Conservation (phyloP, 257 asterid species). For the Gardenia jasminoides region DNA sequence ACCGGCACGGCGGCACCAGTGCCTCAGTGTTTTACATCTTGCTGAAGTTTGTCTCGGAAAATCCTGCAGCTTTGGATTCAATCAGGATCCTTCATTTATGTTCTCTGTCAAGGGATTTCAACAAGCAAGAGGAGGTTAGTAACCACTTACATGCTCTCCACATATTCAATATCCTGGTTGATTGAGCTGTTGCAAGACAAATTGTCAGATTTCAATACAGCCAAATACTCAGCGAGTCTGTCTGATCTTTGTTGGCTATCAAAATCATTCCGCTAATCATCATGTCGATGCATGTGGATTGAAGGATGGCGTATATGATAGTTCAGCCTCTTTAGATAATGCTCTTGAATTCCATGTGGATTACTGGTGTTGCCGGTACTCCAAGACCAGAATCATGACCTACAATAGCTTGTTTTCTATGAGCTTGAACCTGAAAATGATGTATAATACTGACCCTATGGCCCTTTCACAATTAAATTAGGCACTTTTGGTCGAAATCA, state of each 20-base stretch:
- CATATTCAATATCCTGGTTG: not conserved
- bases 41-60: constrained; percentile 2
- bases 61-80: not conserved
- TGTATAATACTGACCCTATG: not conserved
- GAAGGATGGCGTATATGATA: not conserved
- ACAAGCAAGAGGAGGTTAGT: constrained; percentile 10
- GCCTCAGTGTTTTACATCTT: constrained; percentile 2
- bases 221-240: not conserved
- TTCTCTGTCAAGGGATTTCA: constrained; percentile 3
- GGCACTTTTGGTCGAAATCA: not conserved
- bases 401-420: not conserved
- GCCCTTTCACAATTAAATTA: not conserved
- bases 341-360: not conserved
- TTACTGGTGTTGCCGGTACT: not conserved
- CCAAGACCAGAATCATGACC: not conserved
- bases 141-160: not conserved
- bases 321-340: not conserved
- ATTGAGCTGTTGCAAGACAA: not conserved
- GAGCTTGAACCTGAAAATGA: not conserved
- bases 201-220: not conserved
- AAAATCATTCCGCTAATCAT: not conserved
- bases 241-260: not conserved
- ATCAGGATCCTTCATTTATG: not conserved
- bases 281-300: not conserved
- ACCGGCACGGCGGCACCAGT: too few species aligned